Conservation (phyloP, 177 flowering plant species). For the Vitis hybrid region DNA sequence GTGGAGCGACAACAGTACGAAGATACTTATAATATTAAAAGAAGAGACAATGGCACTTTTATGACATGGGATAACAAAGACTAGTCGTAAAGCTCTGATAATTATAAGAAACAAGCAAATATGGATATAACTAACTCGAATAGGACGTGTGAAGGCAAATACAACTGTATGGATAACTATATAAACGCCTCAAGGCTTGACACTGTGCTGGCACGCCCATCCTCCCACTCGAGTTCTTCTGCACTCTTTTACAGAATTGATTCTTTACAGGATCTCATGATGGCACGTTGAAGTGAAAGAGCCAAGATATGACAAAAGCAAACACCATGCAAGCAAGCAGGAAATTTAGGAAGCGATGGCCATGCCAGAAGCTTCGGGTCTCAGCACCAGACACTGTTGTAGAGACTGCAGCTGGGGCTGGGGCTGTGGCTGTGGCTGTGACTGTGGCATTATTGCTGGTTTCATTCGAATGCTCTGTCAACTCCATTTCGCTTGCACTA, state of each 20-base stretch:
- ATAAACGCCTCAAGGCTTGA: too few relatives aligned
- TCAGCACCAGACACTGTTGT: slow-evolving; percentile 32
- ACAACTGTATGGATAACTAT: too few relatives aligned
- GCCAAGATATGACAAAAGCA: slow-evolving; percentile 91
- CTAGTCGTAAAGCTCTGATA: too few relatives aligned
- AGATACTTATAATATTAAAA: too few relatives aligned
- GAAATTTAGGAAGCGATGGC: slow-evolving; percentile 79
- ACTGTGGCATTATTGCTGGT: slow-evolving; percentile 23
- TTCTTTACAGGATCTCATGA: slow-evolving; percentile 26
- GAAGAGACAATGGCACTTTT: too few relatives aligned
- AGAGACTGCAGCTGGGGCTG: slow-evolving; percentile 28
- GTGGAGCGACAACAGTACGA: too few relatives aligned
- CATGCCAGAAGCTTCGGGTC: slow-evolving; percentile 66
- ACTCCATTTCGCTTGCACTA: slow-evolving; percentile 32
- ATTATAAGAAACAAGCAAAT: too few relatives aligned
- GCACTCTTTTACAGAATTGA: neutral
- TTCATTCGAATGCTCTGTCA: slow-evolving; percentile 31
- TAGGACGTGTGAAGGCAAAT: too few relatives aligned
- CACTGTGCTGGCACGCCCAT: too few relatives aligned
- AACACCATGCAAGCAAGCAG: slow-evolving; percentile 88
- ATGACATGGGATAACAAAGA: too few relatives aligned
- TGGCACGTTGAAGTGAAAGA: slow-evolving; percentile 83
- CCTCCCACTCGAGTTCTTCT: neutral
- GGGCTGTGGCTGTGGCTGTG: slow-evolving; percentile 21
- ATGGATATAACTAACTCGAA: too few relatives aligned